Base-by-base conservation (phyloP, 768 basidiomycete species). In the Chalciporus chontae region DNA sequence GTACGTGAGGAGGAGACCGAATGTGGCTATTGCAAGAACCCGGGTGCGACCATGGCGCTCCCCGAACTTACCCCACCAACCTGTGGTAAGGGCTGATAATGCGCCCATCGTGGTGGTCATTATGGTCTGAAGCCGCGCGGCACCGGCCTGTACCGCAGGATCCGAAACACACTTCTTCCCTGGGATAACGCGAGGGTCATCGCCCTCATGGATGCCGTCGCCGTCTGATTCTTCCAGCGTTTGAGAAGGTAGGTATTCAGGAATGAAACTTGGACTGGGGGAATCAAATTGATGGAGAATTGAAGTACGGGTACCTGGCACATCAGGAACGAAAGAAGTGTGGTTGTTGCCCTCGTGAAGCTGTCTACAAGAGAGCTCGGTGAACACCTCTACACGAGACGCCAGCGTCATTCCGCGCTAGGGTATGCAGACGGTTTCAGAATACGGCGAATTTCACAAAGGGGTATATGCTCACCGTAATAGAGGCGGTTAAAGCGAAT, bases 1-100 rank as follows among this genome's bases (percentile, higher is more conserved):
- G 49, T 60, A 90, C 92, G 85, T 87, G 55, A 80, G 67, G 47
- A 90, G 73, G 2, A 92, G 75, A 14, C 93, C 91, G 17, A 83
- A 52, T 6, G 86, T 73, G 32, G 85, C 78, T 14, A 81, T 65
- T 2, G 79, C 78, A 49, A 94, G 78, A 39, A 94, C 79, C 21
- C 77, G 78, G 42, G 85, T 92, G 31, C 93, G 77, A 9, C 93
- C 93, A 54, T 83, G 71, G 8, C 74, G 69, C 64, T 94, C 92
- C 9, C 88, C 85, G 37, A 84, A 79, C 43, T 82, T 78, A 45
- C 89, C 89, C 93, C 93, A 96, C 71, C 85, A 88, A 0, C 87
- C 90, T 0, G 90, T 90, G 4, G 87, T 89, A 41, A 90, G 70
- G 1, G 90, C 89, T 45, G 88, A 87, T 36, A 96, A 73, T 7